Evolutionary conservation across 257 asterid species (phyloP).

Genomic region (Cordia subcordata): DNA sequence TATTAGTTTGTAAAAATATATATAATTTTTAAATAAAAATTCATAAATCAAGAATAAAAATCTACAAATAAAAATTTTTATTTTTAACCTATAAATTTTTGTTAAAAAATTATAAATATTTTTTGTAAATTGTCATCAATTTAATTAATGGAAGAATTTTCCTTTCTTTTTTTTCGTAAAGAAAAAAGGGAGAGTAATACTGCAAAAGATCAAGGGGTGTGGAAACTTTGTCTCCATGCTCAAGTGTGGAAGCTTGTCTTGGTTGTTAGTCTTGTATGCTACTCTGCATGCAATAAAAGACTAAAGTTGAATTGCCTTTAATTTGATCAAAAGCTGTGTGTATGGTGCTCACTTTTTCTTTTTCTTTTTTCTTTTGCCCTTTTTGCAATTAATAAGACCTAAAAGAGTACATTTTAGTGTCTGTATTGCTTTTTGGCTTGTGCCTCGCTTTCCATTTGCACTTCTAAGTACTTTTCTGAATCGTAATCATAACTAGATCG

Average conservation of each 20-base stretch:
- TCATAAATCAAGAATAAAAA: too few relatives aligned
- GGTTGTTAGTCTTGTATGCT: constrained; percentile 4
- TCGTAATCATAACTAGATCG: constrained; percentile 50
- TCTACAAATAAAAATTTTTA: too few relatives aligned
- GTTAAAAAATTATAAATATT: too few relatives aligned
- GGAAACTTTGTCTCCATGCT: constrained; percentile 87
- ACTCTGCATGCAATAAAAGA: constrained; percentile 38
- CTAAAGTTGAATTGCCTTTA: constrained; percentile 53
- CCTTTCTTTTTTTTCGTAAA: constrained; percentile 31
- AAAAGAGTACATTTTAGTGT: constrained; percentile 45
- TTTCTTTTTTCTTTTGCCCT: too few relatives aligned
- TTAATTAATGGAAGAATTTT: too few relatives aligned
- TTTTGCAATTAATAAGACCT: constrained; percentile 26
- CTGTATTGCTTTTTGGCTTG: constrained; percentile 25
- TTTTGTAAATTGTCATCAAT: too few relatives aligned
- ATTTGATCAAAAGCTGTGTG: constrained; percentile 39
- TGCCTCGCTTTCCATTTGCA: constrained; percentile 14
- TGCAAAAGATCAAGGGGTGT: constrained; percentile 65
- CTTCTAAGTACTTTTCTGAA: constrained; percentile 19
- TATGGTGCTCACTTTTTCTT: constrained; percentile 37
- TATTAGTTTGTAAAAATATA: too few relatives aligned
- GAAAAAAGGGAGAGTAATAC: too few relatives aligned
- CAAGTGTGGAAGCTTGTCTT: constrained; percentile 40
- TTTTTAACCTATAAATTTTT: too few relatives aligned
- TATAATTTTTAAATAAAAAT: neutral